These are phyloP conservation scores for Bodo saltans DNA, from an alignment of 78 protist genomes.

Conservation along the genomic window DNA sequence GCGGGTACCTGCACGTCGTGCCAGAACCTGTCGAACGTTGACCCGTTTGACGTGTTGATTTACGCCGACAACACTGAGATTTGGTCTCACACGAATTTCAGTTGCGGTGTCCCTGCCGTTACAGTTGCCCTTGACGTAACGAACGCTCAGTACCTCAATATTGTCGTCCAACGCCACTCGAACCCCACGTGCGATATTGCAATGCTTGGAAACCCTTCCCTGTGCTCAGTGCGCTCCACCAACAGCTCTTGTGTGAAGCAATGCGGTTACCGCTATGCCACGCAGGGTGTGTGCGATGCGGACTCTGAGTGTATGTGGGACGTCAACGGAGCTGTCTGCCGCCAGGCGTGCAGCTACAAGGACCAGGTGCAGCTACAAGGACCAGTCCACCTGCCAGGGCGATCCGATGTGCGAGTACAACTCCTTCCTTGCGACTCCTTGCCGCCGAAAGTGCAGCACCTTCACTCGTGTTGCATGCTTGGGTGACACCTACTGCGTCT, in stretches of 20 bases:
- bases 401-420: not conserved
- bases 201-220: not conserved
- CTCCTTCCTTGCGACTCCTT: not conserved
- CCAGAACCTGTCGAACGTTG: not conserved
- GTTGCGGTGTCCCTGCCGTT: not conserved
- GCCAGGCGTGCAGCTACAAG: not conserved
- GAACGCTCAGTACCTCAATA: not conserved
- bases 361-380: not conserved
- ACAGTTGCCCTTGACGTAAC: not conserved
- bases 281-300: not conserved
- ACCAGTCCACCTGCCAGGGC: not conserved
- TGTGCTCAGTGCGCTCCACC: not conserved
- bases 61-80: not conserved
- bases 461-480: not conserved
- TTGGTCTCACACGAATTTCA: not conserved
- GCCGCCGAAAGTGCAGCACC: not conserved
- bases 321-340: not conserved
- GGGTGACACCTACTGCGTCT: not conserved
- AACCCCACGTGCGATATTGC: not conserved
- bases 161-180: not conserved
- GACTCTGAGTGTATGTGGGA: not conserved
- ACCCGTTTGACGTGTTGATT: not conserved
- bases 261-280: not conserved
- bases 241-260: not conserved
- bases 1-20: not conserved